Base-by-base conservation (phyloP, 2,329 filamentous ascomycete genomes). In the Monascus ruber region DNA sequence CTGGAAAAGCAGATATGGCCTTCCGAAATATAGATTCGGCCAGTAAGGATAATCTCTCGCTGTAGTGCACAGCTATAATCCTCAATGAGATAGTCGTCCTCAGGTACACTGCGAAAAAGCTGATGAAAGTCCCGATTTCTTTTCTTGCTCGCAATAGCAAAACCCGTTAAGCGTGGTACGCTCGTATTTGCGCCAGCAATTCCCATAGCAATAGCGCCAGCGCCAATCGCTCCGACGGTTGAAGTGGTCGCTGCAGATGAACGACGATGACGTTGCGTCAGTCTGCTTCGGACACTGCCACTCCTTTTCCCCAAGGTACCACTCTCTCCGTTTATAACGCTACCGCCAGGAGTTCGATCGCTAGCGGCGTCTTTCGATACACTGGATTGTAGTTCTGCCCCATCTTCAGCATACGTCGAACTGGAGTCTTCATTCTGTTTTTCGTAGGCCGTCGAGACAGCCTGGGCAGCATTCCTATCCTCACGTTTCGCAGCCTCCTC, bases 1-100 rank as follows among this genome's bases (percentile, higher is more conserved):
- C 91, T 96, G 54, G 88, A 95, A 64, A 98, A 98, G 68, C 91
- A 98, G 35, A 98, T 78, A 58, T 98, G 89, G 7, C 89, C 88
- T 65, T 98, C 91, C 0, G 91, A 96, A 33, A 98, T 85, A 55
- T 98, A 98, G 9, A 98, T 73, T 32, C 91, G 77, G 5, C 91
- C 91, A 50, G 95, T 91, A 5, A 94, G 79, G 29, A 98, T 75
- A 44, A 98, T 98, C 57, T 98, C 93, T 48, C 88, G 79, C 62
- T 98, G 91, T 42, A 98, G 63, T 4, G 91, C 91, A 59, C 91
- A 95, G 60, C 91, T 95, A 62, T 96, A 98, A 60, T 98, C 91
- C 58, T 98, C 91, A 48, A 98, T 96, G 25, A 98, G 73, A 56
- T 94, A 95, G 61, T 98, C 91, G 54, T 98, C 91, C 49, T 96